These are phyloP conservation scores for Castanea sativa DNA, from an alignment of 306 rosid genomes.

Conservation along the genomic window DNA sequence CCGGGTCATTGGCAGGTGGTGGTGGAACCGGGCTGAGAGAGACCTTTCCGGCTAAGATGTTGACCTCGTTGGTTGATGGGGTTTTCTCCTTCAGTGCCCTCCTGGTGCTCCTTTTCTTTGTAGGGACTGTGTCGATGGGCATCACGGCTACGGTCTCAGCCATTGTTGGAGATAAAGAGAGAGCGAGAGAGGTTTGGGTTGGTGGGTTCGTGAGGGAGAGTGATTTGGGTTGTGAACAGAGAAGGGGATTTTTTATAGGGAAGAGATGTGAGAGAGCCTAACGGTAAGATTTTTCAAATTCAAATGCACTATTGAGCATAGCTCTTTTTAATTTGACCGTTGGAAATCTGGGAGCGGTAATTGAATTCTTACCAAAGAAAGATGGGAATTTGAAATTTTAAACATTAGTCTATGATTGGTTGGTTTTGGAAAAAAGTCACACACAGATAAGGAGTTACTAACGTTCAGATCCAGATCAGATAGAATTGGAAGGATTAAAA, in stretches of 20 bases:
- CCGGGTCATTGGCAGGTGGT: not conserved
- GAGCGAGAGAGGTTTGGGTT: not conserved
- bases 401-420: too few species aligned
- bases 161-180: constrained; percentile 33
- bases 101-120: constrained; percentile 53
- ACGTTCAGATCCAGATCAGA: too few species aligned
- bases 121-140: constrained; percentile 1
- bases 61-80: constrained; percentile 35
- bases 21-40: constrained; percentile 10
- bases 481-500: too few species aligned
- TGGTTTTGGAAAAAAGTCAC: too few species aligned
- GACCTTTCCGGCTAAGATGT: constrained; percentile 26
- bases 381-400: not conserved
- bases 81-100: constrained; percentile 69
- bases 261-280: constrained; percentile 2
- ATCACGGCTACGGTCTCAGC: constrained; percentile 39
- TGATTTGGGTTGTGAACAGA: not conserved
- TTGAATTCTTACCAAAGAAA: not conserved
- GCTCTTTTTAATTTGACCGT: constrained; percentile 36
- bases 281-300: constrained; percentile 67
- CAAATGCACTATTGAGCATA: constrained; percentile 19
- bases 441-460: too few species aligned
- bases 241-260: constrained; percentile 23
- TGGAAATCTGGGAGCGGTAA: constrained; percentile 9
- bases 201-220: not conserved